phyloP scores from a whole-genome alignment of 129 eudicot genomes.

The Oenanthe sinensis region DNA sequence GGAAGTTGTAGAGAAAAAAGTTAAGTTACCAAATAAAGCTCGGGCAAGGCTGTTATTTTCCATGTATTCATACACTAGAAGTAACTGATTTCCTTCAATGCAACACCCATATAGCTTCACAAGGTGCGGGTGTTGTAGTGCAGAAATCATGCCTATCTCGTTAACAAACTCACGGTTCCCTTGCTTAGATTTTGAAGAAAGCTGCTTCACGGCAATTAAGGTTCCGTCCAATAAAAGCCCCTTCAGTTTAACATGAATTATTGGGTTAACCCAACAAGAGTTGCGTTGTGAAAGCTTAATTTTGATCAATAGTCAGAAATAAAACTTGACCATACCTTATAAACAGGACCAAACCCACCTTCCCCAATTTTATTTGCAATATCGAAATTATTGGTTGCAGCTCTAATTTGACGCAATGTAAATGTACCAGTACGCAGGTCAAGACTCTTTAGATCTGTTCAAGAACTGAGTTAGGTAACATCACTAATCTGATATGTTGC shows the following conservation, averaged over 20 bases:
- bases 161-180: conserved; percentile 54
- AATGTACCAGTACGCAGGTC: conserved; percentile 39
- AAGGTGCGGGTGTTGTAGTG: conserved; percentile 49
- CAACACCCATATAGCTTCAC: conserved; percentile 51
- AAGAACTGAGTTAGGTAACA: not conserved
- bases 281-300: not conserved
- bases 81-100: conserved; percentile 39
- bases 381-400: conserved; percentile 48
- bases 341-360: conserved; percentile 63
- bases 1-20: not conserved
- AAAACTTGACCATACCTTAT: conserved; percentile 26
- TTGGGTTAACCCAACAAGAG: not conserved
- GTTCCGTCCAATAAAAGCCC: conserved; percentile 41
- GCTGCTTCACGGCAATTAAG: conserved; percentile 52
- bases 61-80: conserved; percentile 49
- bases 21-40: conserved; percentile 41
- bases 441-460: conserved; percentile 30
- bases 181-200: conserved; percentile 52
- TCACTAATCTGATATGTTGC: not conserved
- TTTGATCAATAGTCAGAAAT: not conserved
- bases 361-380: conserved; percentile 46
- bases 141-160: conserved; percentile 62
- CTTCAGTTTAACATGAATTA: conserved; percentile 15
- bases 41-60: conserved; percentile 55
- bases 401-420: conserved; percentile 39